phyloP scores from a whole-genome alignment of 1,139 yeast species.

The Taphrina sp. region DNA sequence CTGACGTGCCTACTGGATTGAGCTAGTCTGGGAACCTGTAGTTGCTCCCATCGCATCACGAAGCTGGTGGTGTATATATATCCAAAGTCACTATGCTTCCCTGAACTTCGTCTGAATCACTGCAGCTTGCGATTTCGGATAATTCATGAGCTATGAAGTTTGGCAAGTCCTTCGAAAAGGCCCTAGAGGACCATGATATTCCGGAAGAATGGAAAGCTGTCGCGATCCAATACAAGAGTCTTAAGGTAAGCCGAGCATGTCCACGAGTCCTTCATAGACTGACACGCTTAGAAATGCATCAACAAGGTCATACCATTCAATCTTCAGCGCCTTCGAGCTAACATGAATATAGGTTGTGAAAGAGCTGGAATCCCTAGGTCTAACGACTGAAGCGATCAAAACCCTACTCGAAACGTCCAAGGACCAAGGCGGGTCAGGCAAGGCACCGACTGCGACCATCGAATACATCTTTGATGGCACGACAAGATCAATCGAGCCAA shows the following conservation, averaged over 20 bases:
- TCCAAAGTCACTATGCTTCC: neutral
- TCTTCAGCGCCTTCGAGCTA: neutral
- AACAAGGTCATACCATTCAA: slow-evolving; percentile 2
- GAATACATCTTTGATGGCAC: slow-evolving; percentile 41
- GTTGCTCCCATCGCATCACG: no score
- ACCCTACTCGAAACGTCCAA: slow-evolving; percentile 25
- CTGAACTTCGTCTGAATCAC: neutral
- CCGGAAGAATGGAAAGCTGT: slow-evolving; percentile 69
- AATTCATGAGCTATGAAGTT: slow-evolving; percentile 47
- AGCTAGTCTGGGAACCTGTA: no score
- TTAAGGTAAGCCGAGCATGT: slow-evolving; percentile 55
- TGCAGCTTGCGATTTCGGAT: no score
- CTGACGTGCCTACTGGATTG: no score
- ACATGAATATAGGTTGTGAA: slow-evolving; percentile 51
- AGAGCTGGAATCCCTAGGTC: slow-evolving; percentile 57
- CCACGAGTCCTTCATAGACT: neutral
- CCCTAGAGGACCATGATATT: slow-evolving; percentile 58
- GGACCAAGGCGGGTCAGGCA: slow-evolving; percentile 36
- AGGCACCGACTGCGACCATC: slow-evolving; percentile 35
- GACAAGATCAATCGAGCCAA: slow-evolving; percentile 38
- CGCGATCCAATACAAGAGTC: slow-evolving; percentile 68
- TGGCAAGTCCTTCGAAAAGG: slow-evolving; percentile 66
- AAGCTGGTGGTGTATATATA: neutral
- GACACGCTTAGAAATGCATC: slow-evolving; percentile 22
- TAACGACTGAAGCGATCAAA: slow-evolving; percentile 32